Conservation (phyloP, 441 rosid species). For the Brassica balearica region DNA sequence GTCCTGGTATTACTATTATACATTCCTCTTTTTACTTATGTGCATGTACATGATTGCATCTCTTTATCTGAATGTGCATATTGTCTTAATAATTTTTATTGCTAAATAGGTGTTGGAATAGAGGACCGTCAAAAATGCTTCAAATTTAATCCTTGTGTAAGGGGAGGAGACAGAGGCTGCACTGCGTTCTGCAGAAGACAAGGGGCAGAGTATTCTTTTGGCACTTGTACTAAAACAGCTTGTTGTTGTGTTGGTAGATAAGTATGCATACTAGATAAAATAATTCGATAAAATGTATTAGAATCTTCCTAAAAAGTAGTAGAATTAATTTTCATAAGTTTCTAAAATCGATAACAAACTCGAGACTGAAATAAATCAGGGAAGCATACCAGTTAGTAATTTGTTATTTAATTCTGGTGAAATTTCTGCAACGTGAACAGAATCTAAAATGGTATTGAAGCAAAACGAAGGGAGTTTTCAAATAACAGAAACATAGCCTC, state of each 20-base stretch:
- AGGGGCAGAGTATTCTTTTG: not conserved
- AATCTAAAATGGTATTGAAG: not conserved
- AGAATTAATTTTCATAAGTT: not conserved
- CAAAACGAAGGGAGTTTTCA: not conserved
- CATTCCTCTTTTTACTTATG: not conserved
- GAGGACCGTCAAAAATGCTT: not conserved
- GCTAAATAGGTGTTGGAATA: not conserved
- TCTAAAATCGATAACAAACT: not conserved
- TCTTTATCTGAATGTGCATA: not conserved
- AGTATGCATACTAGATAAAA: not conserved
- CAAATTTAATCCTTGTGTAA: not conserved
- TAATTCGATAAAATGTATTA: not conserved
- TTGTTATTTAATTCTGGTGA: not conserved
- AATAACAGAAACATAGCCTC: not conserved
- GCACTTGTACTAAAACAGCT: not conserved
- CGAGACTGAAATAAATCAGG: not conserved
- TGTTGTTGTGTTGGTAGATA: constrained; percentile 11
- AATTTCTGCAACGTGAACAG: not conserved
- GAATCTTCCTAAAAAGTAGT: not conserved
- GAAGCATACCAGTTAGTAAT: not conserved
- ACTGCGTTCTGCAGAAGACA: not conserved
- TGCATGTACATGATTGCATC: not conserved
- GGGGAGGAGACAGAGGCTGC: constrained; percentile 2
- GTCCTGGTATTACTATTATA: not conserved
- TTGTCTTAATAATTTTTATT: not conserved